phyloP scores from a whole-genome alignment of 2,329 filamentous ascomycete species.

The Cryphonectria radicalis region DNA sequence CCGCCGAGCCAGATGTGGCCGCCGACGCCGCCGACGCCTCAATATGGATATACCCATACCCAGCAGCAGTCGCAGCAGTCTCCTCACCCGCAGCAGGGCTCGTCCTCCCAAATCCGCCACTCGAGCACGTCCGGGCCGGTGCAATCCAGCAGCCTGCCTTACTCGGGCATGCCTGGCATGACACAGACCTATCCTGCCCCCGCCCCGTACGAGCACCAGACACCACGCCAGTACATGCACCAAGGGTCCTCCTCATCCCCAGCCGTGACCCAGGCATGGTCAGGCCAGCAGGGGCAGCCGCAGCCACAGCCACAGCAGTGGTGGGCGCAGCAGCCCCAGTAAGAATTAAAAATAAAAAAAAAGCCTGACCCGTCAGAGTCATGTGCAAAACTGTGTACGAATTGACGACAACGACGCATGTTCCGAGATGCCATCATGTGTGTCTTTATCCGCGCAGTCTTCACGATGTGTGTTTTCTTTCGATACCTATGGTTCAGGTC shows the following conservation, averaged over 20 bases:
- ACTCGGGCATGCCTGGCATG: slow-evolving; percentile 66
- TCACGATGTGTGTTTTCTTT: slow-evolving; percentile 6
- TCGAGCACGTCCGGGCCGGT: slow-evolving; percentile 58
- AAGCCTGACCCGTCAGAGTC: neutral
- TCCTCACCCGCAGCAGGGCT: slow-evolving; percentile 56
- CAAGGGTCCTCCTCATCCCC: slow-evolving; percentile 57
- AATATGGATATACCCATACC: slow-evolving; percentile 59
- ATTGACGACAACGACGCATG: slow-evolving; percentile 4
- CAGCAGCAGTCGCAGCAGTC: slow-evolving; percentile 40
- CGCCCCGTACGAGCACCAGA: slow-evolving; percentile 65
- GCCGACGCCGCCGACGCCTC: slow-evolving; percentile 66
- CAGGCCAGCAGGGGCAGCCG: slow-evolving; percentile 65
- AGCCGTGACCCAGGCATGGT: slow-evolving; percentile 57
- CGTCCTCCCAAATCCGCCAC: slow-evolving; percentile 65
- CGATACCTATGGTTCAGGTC: slow-evolving; percentile 9
- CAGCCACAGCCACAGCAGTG: slow-evolving; percentile 56
- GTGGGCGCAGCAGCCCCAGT: slow-evolving; percentile 58
- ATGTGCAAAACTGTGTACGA: neutral
- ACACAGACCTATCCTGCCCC: slow-evolving; percentile 61
- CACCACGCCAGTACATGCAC: slow-evolving; percentile 70
- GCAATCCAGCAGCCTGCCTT: slow-evolving; percentile 60
- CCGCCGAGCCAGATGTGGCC: slow-evolving; percentile 68
- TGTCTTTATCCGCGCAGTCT: slow-evolving; percentile 2
- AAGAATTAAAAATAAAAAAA: neutral
- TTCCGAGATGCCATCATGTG: neutral